Evolutionary conservation across 768 basidiomycete genomes (phyloP), one percentile per base, ranked within the genome.

Genomic region (Terana coerulea): DNA sequence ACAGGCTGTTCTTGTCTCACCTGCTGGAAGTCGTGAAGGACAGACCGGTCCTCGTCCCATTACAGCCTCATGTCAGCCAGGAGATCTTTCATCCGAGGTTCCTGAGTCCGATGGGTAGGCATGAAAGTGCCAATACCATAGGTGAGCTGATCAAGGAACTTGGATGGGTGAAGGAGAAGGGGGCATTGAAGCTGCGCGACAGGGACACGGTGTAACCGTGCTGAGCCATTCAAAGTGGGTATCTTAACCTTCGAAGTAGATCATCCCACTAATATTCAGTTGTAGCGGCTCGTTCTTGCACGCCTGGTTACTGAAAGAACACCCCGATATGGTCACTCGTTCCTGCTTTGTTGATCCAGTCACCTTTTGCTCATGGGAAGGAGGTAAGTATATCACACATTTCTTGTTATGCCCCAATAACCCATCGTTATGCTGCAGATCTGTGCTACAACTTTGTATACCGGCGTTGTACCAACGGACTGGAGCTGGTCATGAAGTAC

Each of bases 361-460:
- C 25, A 81, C 86, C 0, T 91, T 94, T 67, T 94, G 91, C 66
- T 82, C 87, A 5, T 98, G 93, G 93, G 94, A 97, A 78, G 93
- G 92, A 53, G 87, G 88, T 87, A 59, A 53, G 79, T 74, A 33
- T 51, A 44, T 19, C n/a, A 35, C 30, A 9, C 28, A 11, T n/a
- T 51, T 30, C 3, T 29, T 3, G 24, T 14, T 47, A 28, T 15
- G 15, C 15, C 46, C 42, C 29, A 36, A 39, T 51, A 45, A 28
- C 51, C 35, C 29, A 21, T 19, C 14, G 24, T 49, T 24, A n/a
- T 49, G 48, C 39, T 24, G 19, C 59, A 88, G 91, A 93, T 67
- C 82, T 95, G 24, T 95, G 93, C 65, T 89, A 88, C 70, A 93
- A 92, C 63, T 95, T 95, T 69, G 72, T 94, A 47, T 95, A 95